Conservation (phyloP, 2,329 filamentous ascomycete species). For the Daldinia sp. region DNA sequence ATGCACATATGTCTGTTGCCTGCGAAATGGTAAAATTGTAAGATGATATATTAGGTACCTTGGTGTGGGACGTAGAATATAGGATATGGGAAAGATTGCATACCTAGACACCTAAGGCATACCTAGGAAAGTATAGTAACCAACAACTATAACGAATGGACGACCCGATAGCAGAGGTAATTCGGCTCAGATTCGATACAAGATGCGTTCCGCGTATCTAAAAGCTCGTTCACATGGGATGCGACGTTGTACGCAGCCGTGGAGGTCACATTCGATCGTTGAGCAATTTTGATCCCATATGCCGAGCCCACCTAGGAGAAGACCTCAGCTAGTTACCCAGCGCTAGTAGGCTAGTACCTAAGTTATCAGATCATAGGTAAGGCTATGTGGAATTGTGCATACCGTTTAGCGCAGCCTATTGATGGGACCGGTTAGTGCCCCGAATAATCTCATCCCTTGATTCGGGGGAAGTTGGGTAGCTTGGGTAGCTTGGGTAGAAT, state of each 20-base stretch:
- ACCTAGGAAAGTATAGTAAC: slow-evolving; percentile 11
- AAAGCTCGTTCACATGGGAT: slow-evolving; percentile 40
- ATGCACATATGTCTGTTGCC: slow-evolving; percentile 6
- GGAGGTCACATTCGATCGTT: slow-evolving; percentile 43
- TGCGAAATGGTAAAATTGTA: slow-evolving; percentile 1
- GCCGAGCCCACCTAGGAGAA: slow-evolving; percentile 29
- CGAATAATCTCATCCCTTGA: slow-evolving; percentile 1
- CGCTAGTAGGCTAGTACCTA: not conserved
- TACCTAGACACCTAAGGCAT: too few species aligned
- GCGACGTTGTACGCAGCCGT: slow-evolving; percentile 38
- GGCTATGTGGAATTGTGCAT: slow-evolving; percentile 26
- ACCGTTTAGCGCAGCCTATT: not conserved
- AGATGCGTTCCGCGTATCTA: slow-evolving; percentile 51
- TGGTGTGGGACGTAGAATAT: slow-evolving; percentile 3
- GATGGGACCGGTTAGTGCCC: not conserved
- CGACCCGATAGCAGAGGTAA: slow-evolving; percentile 35
- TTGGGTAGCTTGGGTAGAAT: not conserved
- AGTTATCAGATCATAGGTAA: slow-evolving; percentile 19
- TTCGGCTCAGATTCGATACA: slow-evolving; percentile 52
- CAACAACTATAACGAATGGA: slow-evolving; percentile 20
- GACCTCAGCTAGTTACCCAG: slow-evolving; percentile 1
- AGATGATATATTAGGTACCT: not conserved
- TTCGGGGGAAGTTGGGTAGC: slow-evolving; percentile 1
- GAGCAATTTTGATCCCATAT: slow-evolving; percentile 30
- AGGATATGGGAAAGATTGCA: not conserved